Evolutionary conservation across 2,329 filamentous ascomycete genomes (phyloP).

Genomic region (Exserohilum rostratum): DNA sequence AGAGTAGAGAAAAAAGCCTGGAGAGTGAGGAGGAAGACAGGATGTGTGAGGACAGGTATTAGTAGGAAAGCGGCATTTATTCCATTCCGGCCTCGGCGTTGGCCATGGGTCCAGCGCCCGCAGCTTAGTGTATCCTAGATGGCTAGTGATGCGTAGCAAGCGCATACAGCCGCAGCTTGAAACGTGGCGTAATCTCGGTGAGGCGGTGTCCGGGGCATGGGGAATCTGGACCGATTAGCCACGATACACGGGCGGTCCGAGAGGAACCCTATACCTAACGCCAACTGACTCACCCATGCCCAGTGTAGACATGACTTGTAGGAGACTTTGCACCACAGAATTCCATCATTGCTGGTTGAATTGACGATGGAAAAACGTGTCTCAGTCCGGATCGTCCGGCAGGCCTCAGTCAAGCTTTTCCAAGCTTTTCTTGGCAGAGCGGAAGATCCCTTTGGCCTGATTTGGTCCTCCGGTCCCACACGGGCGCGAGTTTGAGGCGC

Average conservation of each 20-base stretch:
- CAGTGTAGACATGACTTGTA: too few relatives aligned
- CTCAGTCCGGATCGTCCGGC: background rate
- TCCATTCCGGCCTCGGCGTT: background rate
- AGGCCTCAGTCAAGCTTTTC: constrained; percentile 13
- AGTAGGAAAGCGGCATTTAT: constrained; percentile 18
- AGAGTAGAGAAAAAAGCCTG: background rate
- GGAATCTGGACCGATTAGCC: background rate
- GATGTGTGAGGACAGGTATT: background rate
- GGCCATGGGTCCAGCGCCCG: constrained; percentile 2
- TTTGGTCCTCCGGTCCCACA: constrained; percentile 2
- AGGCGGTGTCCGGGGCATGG: constrained; percentile 5
- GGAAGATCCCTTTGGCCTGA: background rate
- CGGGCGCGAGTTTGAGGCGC: constrained; percentile 3
- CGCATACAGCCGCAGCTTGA: constrained; percentile 8
- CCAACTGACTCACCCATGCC: background rate
- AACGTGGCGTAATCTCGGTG: constrained; percentile 13
- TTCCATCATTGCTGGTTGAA: background rate
- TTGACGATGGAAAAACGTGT: background rate
- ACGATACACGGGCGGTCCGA: background rate
- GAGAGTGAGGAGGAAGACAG: background rate
- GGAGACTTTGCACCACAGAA: background rate
- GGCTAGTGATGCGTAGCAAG: constrained; percentile 9
- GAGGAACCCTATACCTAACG: background rate
- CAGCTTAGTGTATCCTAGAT: constrained; percentile 10
- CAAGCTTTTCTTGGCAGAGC: constrained; percentile 21